Base-by-base conservation (phyloP, 306 rosid genomes). In the Vicia faba region DNA sequence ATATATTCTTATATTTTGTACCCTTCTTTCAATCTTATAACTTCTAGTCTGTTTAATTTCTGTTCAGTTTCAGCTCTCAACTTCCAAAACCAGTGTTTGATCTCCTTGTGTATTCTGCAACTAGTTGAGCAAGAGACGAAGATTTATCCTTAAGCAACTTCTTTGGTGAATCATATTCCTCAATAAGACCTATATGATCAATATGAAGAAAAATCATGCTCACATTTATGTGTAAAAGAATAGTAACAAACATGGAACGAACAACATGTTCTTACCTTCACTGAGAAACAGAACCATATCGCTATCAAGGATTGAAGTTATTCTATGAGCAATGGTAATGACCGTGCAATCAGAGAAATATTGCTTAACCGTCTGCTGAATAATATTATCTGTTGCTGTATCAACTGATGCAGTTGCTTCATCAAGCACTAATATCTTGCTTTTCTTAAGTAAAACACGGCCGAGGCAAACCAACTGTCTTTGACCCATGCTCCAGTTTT, bases 381-480 rank as follows among this genome's bases (percentile, higher is more conserved):
- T 82, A 12, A 79, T 56, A 67, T 41, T 85, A 72, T 85, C 87
- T 12, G 86, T 85, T 4, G 83, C 84, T 7, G 86, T 82, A 72
- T 79, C 83, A 31, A 85, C 83, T 0, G 84, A 82, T 63, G 86
- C 81, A 7, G 84, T 85, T 0, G 31, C 31, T 28, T 85, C 84
- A 61, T 85, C 85, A 38, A 82, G 83, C 26, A 85, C 83, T 55
- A 82, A 78, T 29, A 92, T 86, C 79, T 82, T 87, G 55, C 86
- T 87, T 69, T 82, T 92, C 84, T 82, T 85, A 4, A 92, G 92
- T 2, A 92, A 83, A 48, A 89, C 87, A 0, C 96, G 86, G 7
- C 96, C 95, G 3, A 87, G 95, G 84, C 96, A 89, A 23, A 92
- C 95, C 31, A 89, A 73, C 46, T 92, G 96, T 80, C 96, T 85